A percentile compares a stretch with the other conserved stretches of the same genome.
phyloP scores from a whole-genome alignment of 768 basidiomycete species.

The Kwoniella bestiolae region DNA sequence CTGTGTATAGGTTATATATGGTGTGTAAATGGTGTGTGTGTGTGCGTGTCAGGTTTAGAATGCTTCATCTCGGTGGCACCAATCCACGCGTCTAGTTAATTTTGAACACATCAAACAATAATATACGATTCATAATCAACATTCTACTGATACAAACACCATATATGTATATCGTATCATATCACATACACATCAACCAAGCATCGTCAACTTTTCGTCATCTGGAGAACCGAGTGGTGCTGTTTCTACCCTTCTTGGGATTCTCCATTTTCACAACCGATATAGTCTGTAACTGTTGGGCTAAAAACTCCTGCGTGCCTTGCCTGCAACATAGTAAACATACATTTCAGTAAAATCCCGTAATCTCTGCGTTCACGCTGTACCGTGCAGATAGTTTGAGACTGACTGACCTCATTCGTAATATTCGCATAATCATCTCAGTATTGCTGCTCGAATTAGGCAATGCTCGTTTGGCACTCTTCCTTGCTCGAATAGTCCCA shows the following conservation, averaged over 20 bases:
- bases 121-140: no score
- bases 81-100: no score
- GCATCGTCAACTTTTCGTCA: no score
- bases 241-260: slow-evolving; percentile 35
- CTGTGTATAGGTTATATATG: background rate
- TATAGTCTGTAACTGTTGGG: slow-evolving; percentile 50
- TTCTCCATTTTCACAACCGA: slow-evolving; percentile 48
- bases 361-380: background rate
- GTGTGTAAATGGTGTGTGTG: background rate
- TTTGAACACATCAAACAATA: no score
- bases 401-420: slow-evolving; percentile 82
- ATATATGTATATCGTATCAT: no score
- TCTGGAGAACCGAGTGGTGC: slow-evolving; percentile 11
- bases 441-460: slow-evolving; percentile 68
- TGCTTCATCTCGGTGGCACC: no score
- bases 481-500: slow-evolving; percentile 91
- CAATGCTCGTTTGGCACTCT: slow-evolving; percentile 86
- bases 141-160: no score
- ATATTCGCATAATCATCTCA: slow-evolving; percentile 90
- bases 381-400: background rate
- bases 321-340: slow-evolving; percentile 20
- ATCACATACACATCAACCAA: no score
- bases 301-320: slow-evolving; percentile 54
- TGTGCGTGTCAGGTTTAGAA: background rate
- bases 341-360: background rate